Evolutionary conservation across 805 yeast genomes (phyloP).

Genomic region (Cyberlindnera nakhonratchasimensis): DNA sequence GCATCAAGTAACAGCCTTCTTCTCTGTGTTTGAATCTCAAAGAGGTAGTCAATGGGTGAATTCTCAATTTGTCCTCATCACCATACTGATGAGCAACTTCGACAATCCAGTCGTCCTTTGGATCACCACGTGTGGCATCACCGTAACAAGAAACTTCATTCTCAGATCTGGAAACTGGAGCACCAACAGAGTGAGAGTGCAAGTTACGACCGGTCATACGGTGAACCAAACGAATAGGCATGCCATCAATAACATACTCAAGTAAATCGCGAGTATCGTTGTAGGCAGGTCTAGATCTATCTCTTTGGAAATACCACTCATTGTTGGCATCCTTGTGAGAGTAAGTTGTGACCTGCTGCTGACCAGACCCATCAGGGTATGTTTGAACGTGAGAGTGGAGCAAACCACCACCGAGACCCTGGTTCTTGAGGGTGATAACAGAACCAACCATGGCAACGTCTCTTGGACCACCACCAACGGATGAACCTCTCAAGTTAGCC

Average conservation of each 20-base stretch:
- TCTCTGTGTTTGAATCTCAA: slow-evolving; percentile 68
- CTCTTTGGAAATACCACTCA: slow-evolving; percentile 62
- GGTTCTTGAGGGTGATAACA: slow-evolving; percentile 45
- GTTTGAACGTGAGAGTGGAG: slow-evolving; percentile 71
- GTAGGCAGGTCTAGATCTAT: slow-evolving; percentile 41
- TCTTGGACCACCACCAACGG: slow-evolving; percentile 63
- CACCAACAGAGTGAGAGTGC: slow-evolving; percentile 66
- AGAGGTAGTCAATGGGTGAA: slow-evolving; percentile 82
- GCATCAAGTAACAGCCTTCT: slow-evolving; percentile 80
- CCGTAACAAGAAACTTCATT: slow-evolving; percentile 88
- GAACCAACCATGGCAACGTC: slow-evolving; percentile 59
- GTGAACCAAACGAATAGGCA: slow-evolving; percentile 60
- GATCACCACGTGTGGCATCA: slow-evolving; percentile 58
- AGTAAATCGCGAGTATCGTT: slow-evolving; percentile 26
- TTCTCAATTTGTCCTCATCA: slow-evolving; percentile 45
- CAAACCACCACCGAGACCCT: slow-evolving; percentile 71
- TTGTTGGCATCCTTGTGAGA: slow-evolving; percentile 73
- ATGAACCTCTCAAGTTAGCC: slow-evolving; percentile 67
- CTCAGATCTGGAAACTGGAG: slow-evolving; percentile 58
- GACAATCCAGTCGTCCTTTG: slow-evolving; percentile 72
- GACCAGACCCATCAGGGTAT: slow-evolving; percentile 75
- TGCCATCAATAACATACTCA: slow-evolving; percentile 48
- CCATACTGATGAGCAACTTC: slow-evolving; percentile 63
- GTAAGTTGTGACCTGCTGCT: slow-evolving; percentile 78
- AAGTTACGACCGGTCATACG: slow-evolving; percentile 59